Evolutionary conservation across 73 alveolate species (phyloP).

Genomic region (Breviolum minutum): DNA sequence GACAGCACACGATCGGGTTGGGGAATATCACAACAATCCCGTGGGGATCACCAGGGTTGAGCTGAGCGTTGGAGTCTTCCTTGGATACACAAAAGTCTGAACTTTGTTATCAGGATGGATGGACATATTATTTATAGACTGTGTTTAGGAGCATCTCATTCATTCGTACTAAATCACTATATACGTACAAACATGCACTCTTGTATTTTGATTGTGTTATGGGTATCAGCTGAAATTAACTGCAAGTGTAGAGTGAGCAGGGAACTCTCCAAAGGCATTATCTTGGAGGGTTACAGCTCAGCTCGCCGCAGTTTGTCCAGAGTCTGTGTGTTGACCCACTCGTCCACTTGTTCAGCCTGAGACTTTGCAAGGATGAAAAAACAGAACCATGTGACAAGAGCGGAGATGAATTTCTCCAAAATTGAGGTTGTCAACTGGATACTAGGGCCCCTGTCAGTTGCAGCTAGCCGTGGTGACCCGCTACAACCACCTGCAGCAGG

Average conservation of each 20-base stretch:
- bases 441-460: slow-evolving; percentile 20
- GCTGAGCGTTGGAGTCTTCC: slow-evolving; percentile 55
- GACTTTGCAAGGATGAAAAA: background rate
- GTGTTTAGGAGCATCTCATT: too few relatives aligned
- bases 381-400: background rate
- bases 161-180: too few relatives aligned
- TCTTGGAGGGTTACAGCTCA: background rate
- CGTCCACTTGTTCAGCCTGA: slow-evolving; percentile 82
- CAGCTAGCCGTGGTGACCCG: slow-evolving; percentile 78
- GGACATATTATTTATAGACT: too few relatives aligned
- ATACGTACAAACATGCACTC: too few relatives aligned
- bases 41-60: slow-evolving; percentile 23
- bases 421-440: background rate
- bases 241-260: background rate
- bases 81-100: background rate
- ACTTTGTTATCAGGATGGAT: too few relatives aligned
- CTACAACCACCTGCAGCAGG: slow-evolving; percentile 40
- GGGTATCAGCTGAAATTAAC: background rate
- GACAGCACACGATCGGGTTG: background rate
- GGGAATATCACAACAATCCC: background rate
- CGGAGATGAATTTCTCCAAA: background rate
- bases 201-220: background rate
- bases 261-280: background rate
- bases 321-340: slow-evolving; percentile 80
- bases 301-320: slow-evolving; percentile 56